Evolutionary conservation across 805 yeast species (phyloP).

Genomic region (Hanseniaspora occidentalis): DNA sequence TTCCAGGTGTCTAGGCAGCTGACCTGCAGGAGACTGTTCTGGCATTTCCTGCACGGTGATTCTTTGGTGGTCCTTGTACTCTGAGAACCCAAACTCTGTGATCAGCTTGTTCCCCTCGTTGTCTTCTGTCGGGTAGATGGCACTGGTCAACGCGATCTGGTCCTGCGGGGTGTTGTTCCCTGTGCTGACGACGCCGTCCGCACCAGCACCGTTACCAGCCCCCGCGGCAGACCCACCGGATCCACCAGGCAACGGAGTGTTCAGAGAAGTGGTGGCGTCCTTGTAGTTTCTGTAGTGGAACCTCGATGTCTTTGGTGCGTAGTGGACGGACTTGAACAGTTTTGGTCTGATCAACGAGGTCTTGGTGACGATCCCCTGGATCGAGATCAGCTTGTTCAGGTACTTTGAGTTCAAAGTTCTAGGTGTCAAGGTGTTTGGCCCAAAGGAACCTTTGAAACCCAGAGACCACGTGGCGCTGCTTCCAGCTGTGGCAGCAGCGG

Average conservation of each 20-base stretch:
- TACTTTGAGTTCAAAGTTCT: slow-evolving; percentile 69
- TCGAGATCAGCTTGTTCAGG: slow-evolving; percentile 63
- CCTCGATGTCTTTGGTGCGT: slow-evolving; percentile 51
- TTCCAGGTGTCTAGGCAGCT: slow-evolving; percentile 85
- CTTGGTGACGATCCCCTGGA: slow-evolving; percentile 92
- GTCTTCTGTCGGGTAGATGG: slow-evolving; percentile 87
- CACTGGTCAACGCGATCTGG: slow-evolving; percentile 37
- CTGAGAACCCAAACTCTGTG: slow-evolving; percentile 87
- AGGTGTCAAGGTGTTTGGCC: slow-evolving; percentile 77
- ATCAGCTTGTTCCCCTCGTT: slow-evolving; percentile 76
- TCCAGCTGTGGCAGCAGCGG: slow-evolving; percentile 43
- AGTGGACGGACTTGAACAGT: slow-evolving; percentile 70
- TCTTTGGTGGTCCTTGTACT: slow-evolving; percentile 84
- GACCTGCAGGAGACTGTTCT: slow-evolving; percentile 96
- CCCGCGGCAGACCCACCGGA: background rate
- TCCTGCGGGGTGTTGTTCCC: slow-evolving; percentile 14
- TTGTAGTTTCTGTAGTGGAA: slow-evolving; percentile 87
- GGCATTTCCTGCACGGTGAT: slow-evolving; percentile 95
- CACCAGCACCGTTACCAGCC: background rate
- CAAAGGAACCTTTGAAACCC: slow-evolving; percentile 84
- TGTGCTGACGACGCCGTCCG: slow-evolving; percentile 1
- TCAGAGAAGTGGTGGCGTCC: slow-evolving; percentile 80
- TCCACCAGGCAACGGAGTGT: slow-evolving; percentile 6
- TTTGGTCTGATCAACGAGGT: slow-evolving; percentile 93
- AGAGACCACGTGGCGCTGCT: slow-evolving; percentile 50